Percentiles rank a stretch among this genome's conserved stretches.
Conservation (phyloP, 2,329 filamentous ascomycete species). For the Fusarium verrucosum region DNA sequence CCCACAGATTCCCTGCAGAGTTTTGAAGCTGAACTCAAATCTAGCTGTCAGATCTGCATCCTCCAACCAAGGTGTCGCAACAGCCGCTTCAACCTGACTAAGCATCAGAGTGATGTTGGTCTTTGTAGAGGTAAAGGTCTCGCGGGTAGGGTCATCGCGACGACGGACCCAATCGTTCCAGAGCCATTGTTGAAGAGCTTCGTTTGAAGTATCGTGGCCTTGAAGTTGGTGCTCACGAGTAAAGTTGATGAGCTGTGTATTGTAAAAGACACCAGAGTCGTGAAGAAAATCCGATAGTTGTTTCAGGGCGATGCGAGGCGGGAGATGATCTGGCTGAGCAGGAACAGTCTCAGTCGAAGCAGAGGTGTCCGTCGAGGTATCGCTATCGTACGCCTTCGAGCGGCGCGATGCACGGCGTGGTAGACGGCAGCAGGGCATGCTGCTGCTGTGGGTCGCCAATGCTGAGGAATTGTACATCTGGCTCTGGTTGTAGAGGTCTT, state of each 20-base stretch:
- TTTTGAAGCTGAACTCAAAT: constrained; percentile 14
- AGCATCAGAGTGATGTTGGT: constrained; percentile 10
- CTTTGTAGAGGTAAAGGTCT: constrained; percentile 25
- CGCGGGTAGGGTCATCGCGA: constrained; percentile 2
- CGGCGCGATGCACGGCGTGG: constrained; percentile 16
- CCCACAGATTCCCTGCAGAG: constrained; percentile 1
- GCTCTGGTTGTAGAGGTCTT: constrained; percentile 7
- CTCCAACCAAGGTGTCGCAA: constrained; percentile 18
- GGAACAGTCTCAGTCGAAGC: constrained; percentile 1
- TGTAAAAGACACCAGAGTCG: constrained; percentile 15
- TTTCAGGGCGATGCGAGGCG: constrained; percentile 29
- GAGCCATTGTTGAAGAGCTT: constrained; percentile 16
- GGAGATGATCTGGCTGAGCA: constrained; percentile 13
- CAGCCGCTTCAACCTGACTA: constrained; percentile 12
- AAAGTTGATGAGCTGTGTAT: constrained; percentile 19
- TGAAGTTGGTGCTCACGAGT: constrained; percentile 1
- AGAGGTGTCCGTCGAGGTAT: constrained; percentile 5
- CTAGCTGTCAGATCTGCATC: constrained; percentile 1
- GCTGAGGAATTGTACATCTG: constrained; percentile 8
- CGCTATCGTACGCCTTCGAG: constrained; percentile 4
- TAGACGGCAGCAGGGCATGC: constrained; percentile 7
- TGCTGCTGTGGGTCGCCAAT: not conserved
- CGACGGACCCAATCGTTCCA: constrained; percentile 23
- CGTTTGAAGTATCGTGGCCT: constrained; percentile 14
- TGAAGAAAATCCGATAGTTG: constrained; percentile 28